Conservation (phyloP, 2,329 filamentous ascomycete genomes). For the Aspergillus brasiliensis region DNA sequence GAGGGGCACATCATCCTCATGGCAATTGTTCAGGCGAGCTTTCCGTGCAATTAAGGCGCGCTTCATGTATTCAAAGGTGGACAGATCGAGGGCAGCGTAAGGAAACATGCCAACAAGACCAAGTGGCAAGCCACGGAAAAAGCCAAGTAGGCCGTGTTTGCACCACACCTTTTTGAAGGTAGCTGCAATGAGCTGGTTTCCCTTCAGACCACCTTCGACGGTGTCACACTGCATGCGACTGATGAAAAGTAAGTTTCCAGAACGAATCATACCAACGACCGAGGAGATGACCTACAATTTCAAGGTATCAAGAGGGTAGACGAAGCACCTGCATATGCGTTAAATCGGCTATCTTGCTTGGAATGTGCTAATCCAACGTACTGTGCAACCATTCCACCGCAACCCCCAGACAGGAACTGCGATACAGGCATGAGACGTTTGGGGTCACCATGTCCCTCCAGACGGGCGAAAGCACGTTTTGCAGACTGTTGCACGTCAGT, state of each 20-base stretch:
- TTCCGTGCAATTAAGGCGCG: conserved; percentile 69
- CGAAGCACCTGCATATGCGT: conserved; percentile 65
- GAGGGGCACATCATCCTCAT: conserved; percentile 79
- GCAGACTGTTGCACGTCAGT: conserved; percentile 60
- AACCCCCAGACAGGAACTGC: conserved; percentile 86
- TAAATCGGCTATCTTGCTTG: conserved; percentile 20
- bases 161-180: conserved; percentile 87
- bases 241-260: conserved; percentile 15
- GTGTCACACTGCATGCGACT: conserved; percentile 91
- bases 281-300: conserved; percentile 54
- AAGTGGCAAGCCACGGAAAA: conserved; percentile 92
- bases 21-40: conserved; percentile 67
- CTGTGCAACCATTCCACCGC: conserved; percentile 94
- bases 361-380: conserved; percentile 50
- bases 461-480: conserved; percentile 78
- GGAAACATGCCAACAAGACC: conserved; percentile 96
- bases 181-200: conserved; percentile 77
- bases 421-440: conserved; percentile 77
- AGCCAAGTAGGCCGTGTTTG: conserved; percentile 71
- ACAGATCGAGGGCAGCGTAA: conserved; percentile 94
- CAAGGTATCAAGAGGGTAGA: conserved; percentile 83
- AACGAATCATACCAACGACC: not conserved
- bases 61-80: conserved; percentile 93
- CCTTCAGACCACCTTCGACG: conserved; percentile 79
- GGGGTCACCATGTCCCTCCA: conserved; percentile 87